phyloP scores from a whole-genome alignment of 1,139 yeast species.

The Geotrichum bryndzae region DNA sequence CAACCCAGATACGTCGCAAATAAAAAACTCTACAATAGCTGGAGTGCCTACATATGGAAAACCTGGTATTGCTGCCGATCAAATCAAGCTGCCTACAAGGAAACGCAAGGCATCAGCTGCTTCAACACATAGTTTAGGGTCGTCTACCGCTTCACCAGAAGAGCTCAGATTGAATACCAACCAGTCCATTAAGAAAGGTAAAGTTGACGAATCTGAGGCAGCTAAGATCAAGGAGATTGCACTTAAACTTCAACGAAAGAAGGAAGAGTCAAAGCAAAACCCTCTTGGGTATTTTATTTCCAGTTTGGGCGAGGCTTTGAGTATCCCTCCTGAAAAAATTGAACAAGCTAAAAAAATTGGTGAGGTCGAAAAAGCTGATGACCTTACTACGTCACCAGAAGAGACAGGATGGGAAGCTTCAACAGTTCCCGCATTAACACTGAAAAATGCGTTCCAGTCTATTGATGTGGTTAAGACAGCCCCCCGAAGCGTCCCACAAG shows the following conservation, averaged over 20 bases:
- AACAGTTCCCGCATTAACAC: conserved; percentile 27
- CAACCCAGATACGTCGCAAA: conserved; percentile 13
- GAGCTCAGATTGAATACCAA: conserved; percentile 15
- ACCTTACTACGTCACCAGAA: conserved; percentile 24
- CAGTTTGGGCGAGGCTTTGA: conserved; percentile 30
- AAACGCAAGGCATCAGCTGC: conserved; percentile 26
- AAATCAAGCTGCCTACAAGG: conserved; percentile 29
- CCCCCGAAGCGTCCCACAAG: not conserved
- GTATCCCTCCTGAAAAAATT: conserved; percentile 24
- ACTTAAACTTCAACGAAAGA: conserved; percentile 24
- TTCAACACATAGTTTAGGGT: conserved; percentile 12
- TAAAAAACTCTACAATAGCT: conserved; percentile 22
- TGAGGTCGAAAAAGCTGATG: conserved; percentile 2
- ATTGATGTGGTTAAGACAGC: conserved; percentile 23
- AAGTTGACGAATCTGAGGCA: conserved; percentile 23
- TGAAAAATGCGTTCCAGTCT: conserved; percentile 28
- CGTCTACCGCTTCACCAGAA: conserved; percentile 14
- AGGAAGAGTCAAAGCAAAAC: conserved; percentile 26
- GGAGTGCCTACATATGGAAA: conserved; percentile 29
- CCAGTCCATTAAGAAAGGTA: conserved; percentile 24
- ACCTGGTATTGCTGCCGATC: conserved; percentile 29
- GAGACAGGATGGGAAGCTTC: conserved; percentile 19
- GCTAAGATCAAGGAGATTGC: conserved; percentile 20
- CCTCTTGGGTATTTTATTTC: conserved; percentile 29
- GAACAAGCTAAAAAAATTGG: not conserved